Conservation (phyloP, 1,139 yeast genomes). For the Geotrichum citri-aurantii region DNA sequence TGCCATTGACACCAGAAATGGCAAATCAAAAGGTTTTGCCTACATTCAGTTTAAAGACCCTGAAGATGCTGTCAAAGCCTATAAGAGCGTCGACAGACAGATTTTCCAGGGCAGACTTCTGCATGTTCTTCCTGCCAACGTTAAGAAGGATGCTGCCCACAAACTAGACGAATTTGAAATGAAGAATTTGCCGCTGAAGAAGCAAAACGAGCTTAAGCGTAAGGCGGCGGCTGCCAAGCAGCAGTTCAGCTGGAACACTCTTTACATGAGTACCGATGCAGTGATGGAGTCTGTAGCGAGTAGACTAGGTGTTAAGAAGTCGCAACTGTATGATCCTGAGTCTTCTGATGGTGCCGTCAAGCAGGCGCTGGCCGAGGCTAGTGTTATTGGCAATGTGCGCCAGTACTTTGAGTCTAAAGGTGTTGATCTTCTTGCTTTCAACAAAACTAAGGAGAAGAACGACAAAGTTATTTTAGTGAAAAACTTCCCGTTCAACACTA, state of each 20-base stretch:
- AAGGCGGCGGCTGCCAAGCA: constrained; percentile 78
- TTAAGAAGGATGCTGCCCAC: constrained; percentile 62
- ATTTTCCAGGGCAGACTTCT: constrained; percentile 91
- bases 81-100: constrained; percentile 67
- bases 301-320: constrained; percentile 73
- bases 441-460: constrained; percentile 60
- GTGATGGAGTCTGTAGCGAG: constrained; percentile 85
- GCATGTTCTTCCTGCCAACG: constrained; percentile 82
- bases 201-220: constrained; percentile 77
- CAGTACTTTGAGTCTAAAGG: constrained; percentile 79
- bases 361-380: constrained; percentile 96
- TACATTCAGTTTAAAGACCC: constrained; percentile 66
- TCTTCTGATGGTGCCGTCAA: constrained; percentile 89
- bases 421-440: constrained; percentile 72
- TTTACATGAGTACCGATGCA: constrained; percentile 86
- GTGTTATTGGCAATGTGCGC: constrained; percentile 86
- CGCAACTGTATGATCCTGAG: constrained; percentile 82
- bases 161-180: constrained; percentile 83
- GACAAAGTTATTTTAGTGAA: constrained; percentile 78
- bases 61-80: constrained; percentile 73
- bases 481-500: constrained; percentile 85
- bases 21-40: constrained; percentile 89
- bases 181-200: constrained; percentile 84
- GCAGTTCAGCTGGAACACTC: constrained; percentile 92
- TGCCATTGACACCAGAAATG: constrained; percentile 86